Percentiles rank a stretch among this genome's conserved stretches.
These are phyloP conservation scores for Suillus fuscotomentosus DNA, from an alignment of 768 basidiomycete species.

Conservation along the genomic window DNA sequence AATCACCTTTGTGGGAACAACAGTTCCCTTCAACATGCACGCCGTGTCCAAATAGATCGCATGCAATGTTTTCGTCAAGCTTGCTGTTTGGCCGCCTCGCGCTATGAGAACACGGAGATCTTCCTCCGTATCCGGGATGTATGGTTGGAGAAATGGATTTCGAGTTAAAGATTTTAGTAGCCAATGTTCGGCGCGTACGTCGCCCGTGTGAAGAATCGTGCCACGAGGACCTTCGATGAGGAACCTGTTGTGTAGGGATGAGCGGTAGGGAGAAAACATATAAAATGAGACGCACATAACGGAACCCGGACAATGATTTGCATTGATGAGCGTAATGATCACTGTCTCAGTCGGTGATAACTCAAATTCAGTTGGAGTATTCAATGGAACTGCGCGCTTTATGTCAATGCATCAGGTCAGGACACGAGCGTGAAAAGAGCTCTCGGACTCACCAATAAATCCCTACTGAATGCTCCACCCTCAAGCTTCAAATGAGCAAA, in stretches of 20 bases:
- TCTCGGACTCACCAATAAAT: slow-evolving; percentile 52
- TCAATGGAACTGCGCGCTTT: slow-evolving; percentile 58
- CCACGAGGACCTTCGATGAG: slow-evolving; percentile 70
- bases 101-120: slow-evolving; percentile 25
- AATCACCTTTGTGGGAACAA: slow-evolving; percentile 61
- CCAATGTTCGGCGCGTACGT: slow-evolving; percentile 85
- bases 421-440: neutral
- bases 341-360: slow-evolving; percentile 58
- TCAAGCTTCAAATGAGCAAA: slow-evolving; percentile 69
- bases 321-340: slow-evolving; percentile 79
- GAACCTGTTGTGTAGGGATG: slow-evolving; percentile 54
- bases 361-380: slow-evolving; percentile 62
- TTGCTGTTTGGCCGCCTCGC: slow-evolving; percentile 23
- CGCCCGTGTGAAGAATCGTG: slow-evolving; percentile 88
- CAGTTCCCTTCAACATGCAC: slow-evolving; percentile 48
- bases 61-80: slow-evolving; percentile 53
- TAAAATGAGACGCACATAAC: slow-evolving; percentile 63
- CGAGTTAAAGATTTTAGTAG: slow-evolving; percentile 66
- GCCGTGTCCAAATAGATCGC: slow-evolving; percentile 86
- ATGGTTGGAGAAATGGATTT: slow-evolving; percentile 73
- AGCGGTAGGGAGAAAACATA: neutral
- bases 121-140: slow-evolving; percentile 42
- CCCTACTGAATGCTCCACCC: slow-evolving; percentile 54
- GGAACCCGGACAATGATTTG: slow-evolving; percentile 94
- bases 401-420: neutral